phyloP scores from a whole-genome alignment of 306 rosid genomes.

The Castanospermum australe region DNA sequence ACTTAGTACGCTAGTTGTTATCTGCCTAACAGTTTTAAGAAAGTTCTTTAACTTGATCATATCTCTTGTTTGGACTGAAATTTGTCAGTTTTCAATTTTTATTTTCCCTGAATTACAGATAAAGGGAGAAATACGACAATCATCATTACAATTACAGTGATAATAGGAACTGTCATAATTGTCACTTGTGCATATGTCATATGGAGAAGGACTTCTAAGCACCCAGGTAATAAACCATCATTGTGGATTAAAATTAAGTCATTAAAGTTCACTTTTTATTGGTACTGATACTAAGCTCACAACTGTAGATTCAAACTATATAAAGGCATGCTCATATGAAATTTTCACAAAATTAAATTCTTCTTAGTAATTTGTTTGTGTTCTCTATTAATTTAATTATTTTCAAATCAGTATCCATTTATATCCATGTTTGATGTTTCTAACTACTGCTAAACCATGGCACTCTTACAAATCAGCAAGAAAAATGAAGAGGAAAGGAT shows the following conservation, averaged over 20 bases:
- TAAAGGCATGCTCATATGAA: not conserved
- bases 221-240: not conserved
- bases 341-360: not conserved
- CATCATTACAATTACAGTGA: not conserved
- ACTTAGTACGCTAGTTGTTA: not conserved
- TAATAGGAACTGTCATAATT: not conserved
- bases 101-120: not conserved
- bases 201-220: slow-evolving; percentile 8
- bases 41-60: not conserved
- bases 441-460: not conserved
- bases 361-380: too few relatives aligned
- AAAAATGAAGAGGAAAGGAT: not conserved
- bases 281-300: not conserved
- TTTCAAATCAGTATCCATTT: not conserved
- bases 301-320: too few relatives aligned
- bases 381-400: too few relatives aligned
- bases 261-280: too few relatives aligned
- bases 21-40: not conserved
- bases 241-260: not conserved
- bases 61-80: not conserved
- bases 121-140: not conserved
- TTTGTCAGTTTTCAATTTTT: not conserved
- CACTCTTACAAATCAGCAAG: not conserved
- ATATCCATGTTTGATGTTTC: not conserved
- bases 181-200: not conserved